These are phyloP conservation scores for Sclerotinia sclerotiorum DNA, from an alignment of 2,329 filamentous ascomycete species.

Conservation along the genomic window DNA sequence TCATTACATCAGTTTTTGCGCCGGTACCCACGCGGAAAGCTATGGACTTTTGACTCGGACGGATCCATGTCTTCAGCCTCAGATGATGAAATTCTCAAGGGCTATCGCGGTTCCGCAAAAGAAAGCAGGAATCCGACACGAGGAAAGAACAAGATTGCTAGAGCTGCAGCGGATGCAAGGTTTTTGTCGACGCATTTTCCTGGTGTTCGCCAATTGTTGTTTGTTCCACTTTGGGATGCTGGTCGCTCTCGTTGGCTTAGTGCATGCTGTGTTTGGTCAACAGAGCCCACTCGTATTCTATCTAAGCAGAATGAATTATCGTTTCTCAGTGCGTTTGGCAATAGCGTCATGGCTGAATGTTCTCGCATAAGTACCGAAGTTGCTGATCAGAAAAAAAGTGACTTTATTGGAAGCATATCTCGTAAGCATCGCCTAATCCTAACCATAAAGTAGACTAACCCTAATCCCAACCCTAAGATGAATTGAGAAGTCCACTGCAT, in stretches of 20 bases:
- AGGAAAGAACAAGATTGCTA: conserved; percentile 26
- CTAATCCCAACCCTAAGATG: background rate
- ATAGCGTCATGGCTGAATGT: conserved; percentile 56
- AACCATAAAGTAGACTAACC: background rate
- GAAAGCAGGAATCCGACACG: conserved; percentile 23
- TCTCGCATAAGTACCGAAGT: conserved; percentile 54
- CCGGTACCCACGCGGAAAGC: conserved; percentile 49
- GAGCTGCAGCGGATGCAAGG: conserved; percentile 37
- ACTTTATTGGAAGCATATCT: conserved; percentile 59
- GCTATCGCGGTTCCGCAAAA: conserved; percentile 18
- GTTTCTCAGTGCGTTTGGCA: conserved; percentile 47
- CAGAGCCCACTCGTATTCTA: conserved; percentile 40
- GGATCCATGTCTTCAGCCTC: conserved; percentile 46
- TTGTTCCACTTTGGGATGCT: conserved; percentile 52
- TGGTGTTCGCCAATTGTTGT: conserved; percentile 47
- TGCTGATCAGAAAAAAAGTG: conserved; percentile 54
- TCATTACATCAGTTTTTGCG: conserved; percentile 41
- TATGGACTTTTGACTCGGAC: conserved; percentile 50
- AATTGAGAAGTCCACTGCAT: conserved; percentile 47
- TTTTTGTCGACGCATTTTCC: conserved; percentile 45
- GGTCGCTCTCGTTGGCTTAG: conserved; percentile 50
- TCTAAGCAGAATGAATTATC: conserved; percentile 43
- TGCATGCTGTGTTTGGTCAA: conserved; percentile 49
- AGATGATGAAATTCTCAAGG: conserved; percentile 43
- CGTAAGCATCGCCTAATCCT: conserved; percentile 50